phyloP scores from a whole-genome alignment of 768 basidiomycete genomes.

The Psilocybe tampanensis region DNA sequence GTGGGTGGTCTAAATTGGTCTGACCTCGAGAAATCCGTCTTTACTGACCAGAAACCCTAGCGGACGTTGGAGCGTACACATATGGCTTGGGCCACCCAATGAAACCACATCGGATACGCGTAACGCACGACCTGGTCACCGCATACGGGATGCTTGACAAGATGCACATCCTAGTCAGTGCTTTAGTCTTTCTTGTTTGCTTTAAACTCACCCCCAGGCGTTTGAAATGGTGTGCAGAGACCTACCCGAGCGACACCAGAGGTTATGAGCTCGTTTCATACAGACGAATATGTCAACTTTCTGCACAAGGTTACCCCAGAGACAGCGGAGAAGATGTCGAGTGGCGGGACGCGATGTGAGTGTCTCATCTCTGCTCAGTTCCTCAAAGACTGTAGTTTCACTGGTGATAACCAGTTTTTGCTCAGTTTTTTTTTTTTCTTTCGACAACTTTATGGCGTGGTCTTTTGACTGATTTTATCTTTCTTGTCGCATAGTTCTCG shows the following conservation, averaged over 20 bases:
- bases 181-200: not conserved
- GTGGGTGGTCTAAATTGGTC: slow-evolving; percentile 36
- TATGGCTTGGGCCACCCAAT: slow-evolving; percentile 91
- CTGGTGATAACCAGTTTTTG: too few species aligned
- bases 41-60: slow-evolving; percentile 33
- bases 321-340: slow-evolving; percentile 84
- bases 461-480: not conserved
- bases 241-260: slow-evolving; percentile 72
- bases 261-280: slow-evolving; percentile 93
- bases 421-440: not conserved
- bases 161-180: slow-evolving; percentile 87
- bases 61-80: slow-evolving; percentile 70
- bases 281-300: slow-evolving; percentile 98
- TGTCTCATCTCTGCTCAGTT: slow-evolving; percentile 17
- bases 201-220: not conserved
- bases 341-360: slow-evolving; percentile 84
- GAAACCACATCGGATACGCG: slow-evolving; percentile 95
- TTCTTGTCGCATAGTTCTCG: slow-evolving; percentile 49
- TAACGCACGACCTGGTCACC: slow-evolving; percentile 89
- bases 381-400: too few species aligned
- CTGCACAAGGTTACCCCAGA: slow-evolving; percentile 88
- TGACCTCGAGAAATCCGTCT: not conserved
- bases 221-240: slow-evolving; percentile 43
- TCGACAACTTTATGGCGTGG: not conserved
- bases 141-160: slow-evolving; percentile 93